Percentiles rank a stretch among this genome's conserved stretches.
Evolutionary conservation across 169 alveolate genomes (phyloP).

Genomic region (Fabrea salina): DNA sequence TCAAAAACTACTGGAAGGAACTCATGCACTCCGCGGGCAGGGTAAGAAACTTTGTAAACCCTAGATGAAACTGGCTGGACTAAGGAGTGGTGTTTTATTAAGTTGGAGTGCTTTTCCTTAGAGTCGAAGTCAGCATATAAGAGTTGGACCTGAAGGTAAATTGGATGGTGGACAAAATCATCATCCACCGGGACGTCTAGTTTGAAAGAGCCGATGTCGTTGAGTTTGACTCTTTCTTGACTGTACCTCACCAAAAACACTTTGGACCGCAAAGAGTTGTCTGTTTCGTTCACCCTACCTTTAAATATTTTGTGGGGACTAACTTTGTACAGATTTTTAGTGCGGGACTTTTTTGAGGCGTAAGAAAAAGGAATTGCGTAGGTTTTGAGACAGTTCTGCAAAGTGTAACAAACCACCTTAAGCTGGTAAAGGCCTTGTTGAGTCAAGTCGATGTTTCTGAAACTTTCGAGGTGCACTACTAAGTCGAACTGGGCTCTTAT

Average conservation of each 20-base stretch:
- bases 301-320: neutral
- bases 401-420: neutral
- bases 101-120: too few species aligned
- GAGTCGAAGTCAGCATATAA: too few species aligned
- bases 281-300: neutral
- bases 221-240: slow-evolving; percentile 29
- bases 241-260: neutral
- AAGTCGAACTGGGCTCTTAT: slow-evolving; percentile 70
- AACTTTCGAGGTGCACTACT: slow-evolving; percentile 62
- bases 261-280: neutral
- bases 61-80: neutral
- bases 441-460: slow-evolving; percentile 73
- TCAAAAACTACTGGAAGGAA: slow-evolving; percentile 49
- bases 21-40: slow-evolving; percentile 44
- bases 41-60: neutral
- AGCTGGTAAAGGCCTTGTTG: slow-evolving; percentile 67
- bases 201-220: neutral
- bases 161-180: neutral
- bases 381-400: neutral
- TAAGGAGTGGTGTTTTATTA: too few species aligned
- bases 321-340: neutral
- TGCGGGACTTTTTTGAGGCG: neutral
- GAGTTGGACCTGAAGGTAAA: too few species aligned
- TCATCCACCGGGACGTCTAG: slow-evolving; percentile 7
- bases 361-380: neutral